Conservation (phyloP, 2,329 filamentous ascomycete species). For the Onygenales sp. region DNA sequence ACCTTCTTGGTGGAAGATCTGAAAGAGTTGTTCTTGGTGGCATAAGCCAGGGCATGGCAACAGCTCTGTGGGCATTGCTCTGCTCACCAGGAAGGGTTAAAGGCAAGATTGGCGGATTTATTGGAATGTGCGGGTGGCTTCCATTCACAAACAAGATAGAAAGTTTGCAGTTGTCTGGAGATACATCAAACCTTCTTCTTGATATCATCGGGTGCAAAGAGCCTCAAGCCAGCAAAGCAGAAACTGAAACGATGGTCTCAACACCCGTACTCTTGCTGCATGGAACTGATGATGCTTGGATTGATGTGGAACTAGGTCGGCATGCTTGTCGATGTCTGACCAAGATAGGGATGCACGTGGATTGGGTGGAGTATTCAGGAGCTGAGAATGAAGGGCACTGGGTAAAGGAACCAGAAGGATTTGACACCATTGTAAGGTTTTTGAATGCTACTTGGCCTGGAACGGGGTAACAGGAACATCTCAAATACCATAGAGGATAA, state of each 20-base stretch:
- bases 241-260: constrained; percentile 11
- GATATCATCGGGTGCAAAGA: constrained; percentile 7
- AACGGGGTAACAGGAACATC: too few species aligned
- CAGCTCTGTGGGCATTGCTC: constrained; percentile 32
- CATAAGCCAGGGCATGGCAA: constrained; percentile 42
- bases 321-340: constrained; percentile 23
- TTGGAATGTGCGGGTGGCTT: constrained; percentile 44
- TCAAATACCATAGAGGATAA: too few species aligned
- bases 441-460: constrained; percentile 11
- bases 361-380: constrained; percentile 32
- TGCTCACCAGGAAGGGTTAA: constrained; percentile 14
- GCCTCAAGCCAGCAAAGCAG: neutral
- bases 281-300: constrained; percentile 39
- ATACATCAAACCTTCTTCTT: constrained; percentile 9
- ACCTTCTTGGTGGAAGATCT: constrained; percentile 18
- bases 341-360: constrained; percentile 20
- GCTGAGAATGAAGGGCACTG: constrained; percentile 40
- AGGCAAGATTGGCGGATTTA: constrained; percentile 31
- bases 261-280: constrained; percentile 39
- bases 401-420: constrained; percentile 39
- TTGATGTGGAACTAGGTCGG: constrained; percentile 36
- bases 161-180: neutral
- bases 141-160: constrained; percentile 33
- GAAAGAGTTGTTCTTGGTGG: constrained; percentile 33
- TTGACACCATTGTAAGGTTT: constrained; percentile 34